Conservation (phyloP, 805 yeast species). For the Spathaspora passalidarum region DNA sequence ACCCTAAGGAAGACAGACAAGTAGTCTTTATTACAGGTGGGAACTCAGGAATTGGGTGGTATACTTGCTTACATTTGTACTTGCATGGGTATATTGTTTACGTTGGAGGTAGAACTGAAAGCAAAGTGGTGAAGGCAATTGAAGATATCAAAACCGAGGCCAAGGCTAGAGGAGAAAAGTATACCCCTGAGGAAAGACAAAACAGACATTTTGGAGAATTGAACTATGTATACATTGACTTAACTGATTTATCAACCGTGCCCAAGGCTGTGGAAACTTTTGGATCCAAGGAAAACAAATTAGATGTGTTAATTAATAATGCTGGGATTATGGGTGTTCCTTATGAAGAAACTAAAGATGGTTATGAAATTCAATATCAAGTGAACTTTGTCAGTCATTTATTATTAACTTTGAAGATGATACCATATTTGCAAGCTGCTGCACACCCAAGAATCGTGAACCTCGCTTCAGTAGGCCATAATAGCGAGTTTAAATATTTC, state of each 20-base stretch:
- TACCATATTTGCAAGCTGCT: slow-evolving; percentile 24
- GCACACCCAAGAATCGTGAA: slow-evolving; percentile 27
- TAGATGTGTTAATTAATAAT: slow-evolving; percentile 36
- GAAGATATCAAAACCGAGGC: slow-evolving; percentile 33
- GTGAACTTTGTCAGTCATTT: slow-evolving; percentile 35
- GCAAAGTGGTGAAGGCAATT: slow-evolving; percentile 30
- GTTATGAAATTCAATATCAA: slow-evolving; percentile 40
- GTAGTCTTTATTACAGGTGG: slow-evolving; percentile 40
- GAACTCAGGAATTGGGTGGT: slow-evolving; percentile 41
- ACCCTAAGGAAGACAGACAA: slow-evolving; percentile 23
- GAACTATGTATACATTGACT: slow-evolving; percentile 52
- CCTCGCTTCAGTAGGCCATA: slow-evolving; percentile 34
- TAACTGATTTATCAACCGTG: slow-evolving; percentile 36
- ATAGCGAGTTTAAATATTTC: slow-evolving; percentile 18
- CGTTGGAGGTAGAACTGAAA: slow-evolving; percentile 33
- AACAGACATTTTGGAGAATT: slow-evolving; percentile 47
- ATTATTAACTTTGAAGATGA: slow-evolving; percentile 27
- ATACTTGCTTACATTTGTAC: slow-evolving; percentile 35
- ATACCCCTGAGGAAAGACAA: slow-evolving; percentile 10
- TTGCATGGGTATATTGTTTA: slow-evolving; percentile 39
- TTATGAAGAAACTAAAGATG: slow-evolving; percentile 31
- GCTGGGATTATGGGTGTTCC: slow-evolving; percentile 44
- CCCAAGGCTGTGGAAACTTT: slow-evolving; percentile 25
- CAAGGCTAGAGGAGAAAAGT: slow-evolving; percentile 13
- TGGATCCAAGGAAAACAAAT: slow-evolving; percentile 18